Evolutionary conservation across 2,329 filamentous ascomycete species (phyloP), one percentile per base, ranked within the genome.

Genomic region (Arthroderma sp.): DNA sequence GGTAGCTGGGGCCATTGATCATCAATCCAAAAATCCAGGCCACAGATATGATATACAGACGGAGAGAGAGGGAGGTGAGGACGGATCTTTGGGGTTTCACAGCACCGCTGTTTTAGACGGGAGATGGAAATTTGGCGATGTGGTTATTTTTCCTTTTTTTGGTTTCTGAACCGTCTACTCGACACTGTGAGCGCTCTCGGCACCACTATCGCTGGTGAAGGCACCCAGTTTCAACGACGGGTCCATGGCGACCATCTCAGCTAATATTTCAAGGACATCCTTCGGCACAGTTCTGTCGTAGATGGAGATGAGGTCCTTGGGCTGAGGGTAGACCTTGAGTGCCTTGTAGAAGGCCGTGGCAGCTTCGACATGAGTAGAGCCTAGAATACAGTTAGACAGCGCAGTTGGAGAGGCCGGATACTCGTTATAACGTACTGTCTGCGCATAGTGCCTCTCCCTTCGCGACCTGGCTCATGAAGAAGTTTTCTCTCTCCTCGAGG

Each of bases 261-360:
- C 93, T 62, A 98, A 84, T 66, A 97, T 85, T 73, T 98, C 91
- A 66, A 98, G 84, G 66, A 97, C 88, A 61, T 91, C 91, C 87
- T 96, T 96, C 66, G 91, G 86, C 49, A 97, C 91, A 33, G 93
- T 97, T 82, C 95, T 95, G 74, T 98, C 93, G 75, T 98, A 98
- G 73, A 98, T 95, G 67, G 82, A 82, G 72, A 98, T 96, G 66
- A 98, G 79, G 69, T 97, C 93, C 66, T 85, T 82, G 11, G 91
- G 93, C 67, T 88, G 87, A 55, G 93, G 93, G 76, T 98, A 98
- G 66, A 97, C 93, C 81, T 98, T 98, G 64, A 98, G 82, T 47
- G 91, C 93, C 80, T 91, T 94, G 82, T 97, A 98, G 77, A 98
- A 98, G 73, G 88, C 89, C 60, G 97, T 78, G 52, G 93, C 91